phyloP scores from a whole-genome alignment of 1,284 basidiomycete species.

The Rhizoctonia solani region DNA sequence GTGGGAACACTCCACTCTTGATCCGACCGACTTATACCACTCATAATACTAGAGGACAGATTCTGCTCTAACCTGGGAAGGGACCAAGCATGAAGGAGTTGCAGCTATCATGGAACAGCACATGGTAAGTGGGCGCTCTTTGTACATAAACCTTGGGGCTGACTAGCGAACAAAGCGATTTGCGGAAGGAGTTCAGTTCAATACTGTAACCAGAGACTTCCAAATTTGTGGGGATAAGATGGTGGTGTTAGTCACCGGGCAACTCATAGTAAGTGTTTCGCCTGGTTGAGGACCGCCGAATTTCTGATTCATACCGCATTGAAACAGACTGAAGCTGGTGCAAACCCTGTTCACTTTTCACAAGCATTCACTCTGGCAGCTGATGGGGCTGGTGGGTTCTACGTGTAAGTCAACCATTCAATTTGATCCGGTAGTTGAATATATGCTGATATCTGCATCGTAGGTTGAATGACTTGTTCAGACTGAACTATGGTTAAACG shows the following conservation, averaged over 20 bases:
- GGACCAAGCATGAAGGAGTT: constrained; percentile 62
- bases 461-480: constrained; percentile 88
- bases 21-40: background rate
- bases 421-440: background rate
- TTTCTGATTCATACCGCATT: background rate
- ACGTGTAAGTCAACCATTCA: constrained; percentile 63
- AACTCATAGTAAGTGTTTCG: constrained; percentile 63
- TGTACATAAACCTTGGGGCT: background rate
- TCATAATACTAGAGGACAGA: constrained; percentile 61
- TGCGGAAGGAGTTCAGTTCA: constrained; percentile 75
- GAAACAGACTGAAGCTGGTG: constrained; percentile 73
- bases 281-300: constrained; percentile 10
- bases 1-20: constrained; percentile 43
- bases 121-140: constrained; percentile 54
- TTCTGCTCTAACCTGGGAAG: constrained; percentile 94
- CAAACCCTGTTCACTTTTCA: constrained; percentile 83
- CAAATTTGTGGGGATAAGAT: constrained; percentile 78
- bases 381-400: constrained; percentile 73
- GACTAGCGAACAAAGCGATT: constrained; percentile 58
- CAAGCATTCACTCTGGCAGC: constrained; percentile 91
- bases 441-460: background rate
- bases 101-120: constrained; percentile 78
- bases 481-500: constrained; percentile 66
- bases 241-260: constrained; percentile 88
- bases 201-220: constrained; percentile 82